These are phyloP conservation scores for Hypoxylon fragiforme DNA, from an alignment of 495 filamentous ascomycete genomes.

Conservation along the genomic window DNA sequence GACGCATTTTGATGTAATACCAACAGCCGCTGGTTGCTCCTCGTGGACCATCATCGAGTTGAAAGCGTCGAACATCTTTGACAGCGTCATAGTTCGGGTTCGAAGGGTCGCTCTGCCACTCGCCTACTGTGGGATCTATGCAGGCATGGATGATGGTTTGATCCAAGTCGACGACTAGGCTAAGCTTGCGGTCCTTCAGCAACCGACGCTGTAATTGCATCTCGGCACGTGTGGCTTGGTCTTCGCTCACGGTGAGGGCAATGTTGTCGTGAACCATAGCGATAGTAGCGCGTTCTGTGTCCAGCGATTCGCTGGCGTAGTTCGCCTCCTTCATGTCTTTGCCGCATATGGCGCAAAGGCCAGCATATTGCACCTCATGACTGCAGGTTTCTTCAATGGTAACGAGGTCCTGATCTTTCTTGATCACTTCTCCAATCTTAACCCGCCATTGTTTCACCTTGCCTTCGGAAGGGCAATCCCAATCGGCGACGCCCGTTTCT, in stretches of 20 bases:
- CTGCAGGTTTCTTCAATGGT: slow-evolving; percentile 89
- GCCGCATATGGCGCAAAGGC: slow-evolving; percentile 88
- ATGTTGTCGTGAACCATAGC: slow-evolving; percentile 92
- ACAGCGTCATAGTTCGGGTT: slow-evolving; percentile 93
- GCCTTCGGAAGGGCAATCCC: slow-evolving; percentile 81
- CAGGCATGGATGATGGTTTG: slow-evolving; percentile 99
- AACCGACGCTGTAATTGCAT: slow-evolving; percentile 83
- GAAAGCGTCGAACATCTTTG: slow-evolving; percentile 83
- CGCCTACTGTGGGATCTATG: slow-evolving; percentile 91
- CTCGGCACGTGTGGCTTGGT: slow-evolving; percentile 79
- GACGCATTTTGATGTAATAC: slow-evolving; percentile 99
- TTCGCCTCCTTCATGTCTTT: slow-evolving; percentile 87
- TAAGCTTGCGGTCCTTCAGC: slow-evolving; percentile 77
- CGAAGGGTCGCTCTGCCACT: slow-evolving; percentile 86
- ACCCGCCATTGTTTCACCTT: slow-evolving; percentile 75
- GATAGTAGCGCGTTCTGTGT: slow-evolving; percentile 81
- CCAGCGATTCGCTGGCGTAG: slow-evolving; percentile 54
- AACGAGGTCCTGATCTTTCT: slow-evolving; percentile 60
- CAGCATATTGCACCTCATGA: slow-evolving; percentile 87
- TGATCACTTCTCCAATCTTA: slow-evolving; percentile 69
- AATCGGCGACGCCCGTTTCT: slow-evolving; percentile 72
- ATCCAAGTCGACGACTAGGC: slow-evolving; percentile 94
- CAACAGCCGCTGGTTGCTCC: slow-evolving; percentile 67
- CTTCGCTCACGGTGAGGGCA: slow-evolving; percentile 69
- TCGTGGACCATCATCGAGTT: slow-evolving; percentile 82